Evolutionary conservation across 2,329 filamentous ascomycete genomes (phyloP).

Genomic region (Aspergillus fischeri): DNA sequence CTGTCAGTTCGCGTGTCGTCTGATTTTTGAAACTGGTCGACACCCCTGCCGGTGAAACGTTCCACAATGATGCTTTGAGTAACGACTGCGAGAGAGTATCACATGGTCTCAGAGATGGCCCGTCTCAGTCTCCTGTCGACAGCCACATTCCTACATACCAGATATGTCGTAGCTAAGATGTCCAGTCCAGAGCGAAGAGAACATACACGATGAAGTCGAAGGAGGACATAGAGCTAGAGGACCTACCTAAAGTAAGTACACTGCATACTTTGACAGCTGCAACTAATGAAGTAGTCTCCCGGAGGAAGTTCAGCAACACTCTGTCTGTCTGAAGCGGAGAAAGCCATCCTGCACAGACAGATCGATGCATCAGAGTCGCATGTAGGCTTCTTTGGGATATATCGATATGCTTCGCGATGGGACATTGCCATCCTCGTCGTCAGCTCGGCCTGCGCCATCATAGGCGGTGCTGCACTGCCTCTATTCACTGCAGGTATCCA

Average conservation of each 20-base stretch:
- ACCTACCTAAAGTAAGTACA: background rate
- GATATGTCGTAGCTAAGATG: background rate
- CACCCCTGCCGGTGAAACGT: background rate
- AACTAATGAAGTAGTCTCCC: conserved; percentile 22
- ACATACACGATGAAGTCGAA: conserved; percentile 4
- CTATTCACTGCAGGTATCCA: conserved; percentile 62
- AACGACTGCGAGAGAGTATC: background rate
- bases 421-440: conserved; percentile 60
- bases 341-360: conserved; percentile 61
- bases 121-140: background rate
- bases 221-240: conserved; percentile 1
- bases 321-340: conserved; percentile 46
- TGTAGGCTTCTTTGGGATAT: conserved; percentile 58
- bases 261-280: background rate
- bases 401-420: conserved; percentile 61
- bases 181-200: background rate
- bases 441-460: conserved; percentile 59
- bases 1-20: background rate
- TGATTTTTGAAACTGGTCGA: background rate
- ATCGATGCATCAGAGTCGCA: conserved; percentile 59
- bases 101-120: background rate
- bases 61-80: background rate
- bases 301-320: background rate
- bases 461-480: conserved; percentile 67
- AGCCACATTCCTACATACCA: no score